Conservation (phyloP, 441 rosid genomes). For the Lepidium campestre region DNA sequence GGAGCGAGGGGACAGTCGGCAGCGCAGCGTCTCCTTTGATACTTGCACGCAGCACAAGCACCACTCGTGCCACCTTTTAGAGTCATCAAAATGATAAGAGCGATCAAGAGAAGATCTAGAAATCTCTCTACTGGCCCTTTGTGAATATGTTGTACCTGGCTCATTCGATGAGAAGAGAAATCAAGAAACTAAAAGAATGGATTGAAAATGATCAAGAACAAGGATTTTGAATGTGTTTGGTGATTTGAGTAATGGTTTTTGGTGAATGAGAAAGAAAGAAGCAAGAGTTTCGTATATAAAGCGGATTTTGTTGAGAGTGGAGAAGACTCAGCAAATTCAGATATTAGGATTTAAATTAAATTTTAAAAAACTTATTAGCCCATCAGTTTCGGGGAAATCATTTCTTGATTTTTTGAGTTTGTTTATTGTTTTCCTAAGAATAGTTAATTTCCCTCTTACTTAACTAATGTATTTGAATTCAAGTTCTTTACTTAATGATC, state of each 20-base stretch:
- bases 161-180: conserved; percentile 23
- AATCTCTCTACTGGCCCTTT: conserved; percentile 24
- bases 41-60: conserved; percentile 94
- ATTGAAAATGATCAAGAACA: background rate
- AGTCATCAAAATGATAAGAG: conserved; percentile 43
- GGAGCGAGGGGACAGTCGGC: conserved; percentile 67
- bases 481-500: too few relatives aligned
- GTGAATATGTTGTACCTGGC: background rate
- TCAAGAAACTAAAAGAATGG: background rate
- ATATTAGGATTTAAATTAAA: background rate
- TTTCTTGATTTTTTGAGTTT: background rate
- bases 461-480: too few relatives aligned
- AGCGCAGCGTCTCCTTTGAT: conserved; percentile 67
- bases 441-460: too few relatives aligned
- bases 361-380: background rate
- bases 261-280: background rate
- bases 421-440: background rate
- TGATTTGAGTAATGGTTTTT: background rate
- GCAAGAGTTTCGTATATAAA: conserved; percentile 7
- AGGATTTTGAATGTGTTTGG: background rate
- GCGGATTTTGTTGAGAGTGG: background rate
- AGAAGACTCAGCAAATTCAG: conserved; percentile 5
- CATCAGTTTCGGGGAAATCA: background rate
- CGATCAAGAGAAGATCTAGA: conserved; percentile 16
- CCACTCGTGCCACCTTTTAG: conserved; percentile 77